phyloP scores from a whole-genome alignment of 192 early-diverging fungal genomes.

The Podila minutissima region DNA sequence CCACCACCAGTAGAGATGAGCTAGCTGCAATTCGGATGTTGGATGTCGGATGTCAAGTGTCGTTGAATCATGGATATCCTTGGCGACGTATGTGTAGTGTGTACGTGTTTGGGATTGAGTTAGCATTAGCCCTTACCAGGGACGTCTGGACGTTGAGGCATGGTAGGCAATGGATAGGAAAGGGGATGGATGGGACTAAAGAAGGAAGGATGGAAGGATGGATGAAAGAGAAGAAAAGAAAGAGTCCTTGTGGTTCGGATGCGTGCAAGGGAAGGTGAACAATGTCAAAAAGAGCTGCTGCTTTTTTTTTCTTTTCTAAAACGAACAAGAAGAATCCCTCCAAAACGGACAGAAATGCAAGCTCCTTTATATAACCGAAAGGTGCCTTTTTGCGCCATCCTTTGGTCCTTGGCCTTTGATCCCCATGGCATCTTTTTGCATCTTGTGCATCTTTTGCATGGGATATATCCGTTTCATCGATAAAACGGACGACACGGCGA shows the following conservation, averaged over 20 bases:
- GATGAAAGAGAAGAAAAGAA: background rate
- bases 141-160: constrained; percentile 9
- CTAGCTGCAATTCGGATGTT: no score
- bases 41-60: background rate
- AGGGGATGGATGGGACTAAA: background rate
- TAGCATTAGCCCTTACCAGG: constrained; percentile 4
- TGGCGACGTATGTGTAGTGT: no score
- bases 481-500: no score
- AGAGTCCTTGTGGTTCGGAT: background rate
- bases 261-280: constrained; percentile 3
- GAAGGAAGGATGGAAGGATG: background rate
- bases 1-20: no score
- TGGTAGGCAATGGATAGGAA: constrained; percentile 3
- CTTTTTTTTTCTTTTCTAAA: background rate
- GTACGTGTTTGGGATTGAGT: background rate
- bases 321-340: background rate
- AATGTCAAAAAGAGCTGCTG: background rate
- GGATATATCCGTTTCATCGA: no score
- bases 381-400: no score
- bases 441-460: no score
- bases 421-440: no score
- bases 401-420: no score
- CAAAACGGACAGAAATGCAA: no score
- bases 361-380: no score
- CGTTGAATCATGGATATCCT: background rate